Evolutionary conservation across 352 stramenopile genomes (phyloP), one percentile per base, ranked within the genome.

Genomic region (Globisporangium uncinulatum): DNA sequence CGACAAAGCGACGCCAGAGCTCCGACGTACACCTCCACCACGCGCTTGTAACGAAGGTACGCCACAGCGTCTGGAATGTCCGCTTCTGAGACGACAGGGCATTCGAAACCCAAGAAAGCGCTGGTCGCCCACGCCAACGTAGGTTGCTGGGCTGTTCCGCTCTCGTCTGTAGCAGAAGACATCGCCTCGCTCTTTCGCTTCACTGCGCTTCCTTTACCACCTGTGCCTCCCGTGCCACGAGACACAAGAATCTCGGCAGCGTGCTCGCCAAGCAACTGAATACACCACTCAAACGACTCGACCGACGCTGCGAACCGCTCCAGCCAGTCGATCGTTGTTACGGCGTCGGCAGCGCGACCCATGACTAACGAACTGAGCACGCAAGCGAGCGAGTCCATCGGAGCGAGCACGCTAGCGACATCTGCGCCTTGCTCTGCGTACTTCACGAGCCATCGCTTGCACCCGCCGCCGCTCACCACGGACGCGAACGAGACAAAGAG

Each of bases 241-340:
- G 51, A 48, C 46, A 82, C 24, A 29, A 29, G 54, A 31, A 78
- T 54, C 13, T 8, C 31, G 15, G 51, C 50, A 10, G 67, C 55
- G 3, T 74, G 63, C 7, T 70, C 65, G 19, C 67, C 77, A 14
- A 92, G 59, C 2, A 88, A 54, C 19, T 72, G 61, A 14, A 65
- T 61, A 52, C 64, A 84, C 82, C 82, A 92, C 20, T 62, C 54
- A 39, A 73, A 89, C 43, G 65, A 77, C 20, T 89, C 79, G 11
- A 78, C 49, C 15, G 77, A 89, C 5, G 79, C 82, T 46, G 65
- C 67, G 36, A 92, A 57, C 31, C 87, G 77, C 41, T 87, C 67
- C 49, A 88, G 63, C 82, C 82, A 92, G n/a, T 74, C 64, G 42
- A 82, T 42, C 3, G 54, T 61, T 53, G 71, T 63, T 14, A 57